Conservation (phyloP, 2,329 filamentous ascomycete genomes). For the Neofusicoccum sp. region DNA sequence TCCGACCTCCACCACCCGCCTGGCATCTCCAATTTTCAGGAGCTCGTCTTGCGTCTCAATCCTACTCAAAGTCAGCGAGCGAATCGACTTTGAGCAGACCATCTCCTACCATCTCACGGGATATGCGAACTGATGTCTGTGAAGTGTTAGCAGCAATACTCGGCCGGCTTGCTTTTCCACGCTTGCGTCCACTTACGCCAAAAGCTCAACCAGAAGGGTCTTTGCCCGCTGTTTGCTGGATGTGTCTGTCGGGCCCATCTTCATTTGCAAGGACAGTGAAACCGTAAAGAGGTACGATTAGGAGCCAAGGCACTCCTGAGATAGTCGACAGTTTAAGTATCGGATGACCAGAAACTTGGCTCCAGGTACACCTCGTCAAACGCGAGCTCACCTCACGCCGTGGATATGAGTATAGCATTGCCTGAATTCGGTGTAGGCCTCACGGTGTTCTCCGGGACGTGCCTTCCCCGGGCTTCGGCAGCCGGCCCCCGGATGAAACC, state of each 20-base stretch:
- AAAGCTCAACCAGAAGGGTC: not conserved
- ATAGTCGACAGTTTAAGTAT: no score
- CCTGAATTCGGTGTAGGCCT: not conserved
- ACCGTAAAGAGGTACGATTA: no score
- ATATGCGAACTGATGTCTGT: not conserved
- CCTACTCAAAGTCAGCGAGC: not conserved
- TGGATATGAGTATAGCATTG: no score
- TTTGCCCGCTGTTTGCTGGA: not conserved
- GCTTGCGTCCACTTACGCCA: not conserved
- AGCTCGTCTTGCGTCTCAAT: conserved; percentile 19
- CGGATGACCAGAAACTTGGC: no score
- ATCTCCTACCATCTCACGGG: not conserved
- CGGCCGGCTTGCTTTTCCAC: no score
- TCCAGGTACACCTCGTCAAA: no score
- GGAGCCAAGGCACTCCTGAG: no score
- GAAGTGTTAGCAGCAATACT: not conserved
- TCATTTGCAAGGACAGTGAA: not conserved
- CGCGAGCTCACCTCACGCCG: no score
- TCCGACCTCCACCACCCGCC: conserved; percentile 8
- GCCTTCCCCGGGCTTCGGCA: not conserved
- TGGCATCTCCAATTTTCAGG: not conserved
- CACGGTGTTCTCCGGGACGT: no score
- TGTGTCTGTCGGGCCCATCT: not conserved
- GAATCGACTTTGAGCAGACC: not conserved
- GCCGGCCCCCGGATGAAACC: not conserved